Base-by-base conservation (phyloP, 192 early-diverging fungal species). In the Coemansia sp. region DNA sequence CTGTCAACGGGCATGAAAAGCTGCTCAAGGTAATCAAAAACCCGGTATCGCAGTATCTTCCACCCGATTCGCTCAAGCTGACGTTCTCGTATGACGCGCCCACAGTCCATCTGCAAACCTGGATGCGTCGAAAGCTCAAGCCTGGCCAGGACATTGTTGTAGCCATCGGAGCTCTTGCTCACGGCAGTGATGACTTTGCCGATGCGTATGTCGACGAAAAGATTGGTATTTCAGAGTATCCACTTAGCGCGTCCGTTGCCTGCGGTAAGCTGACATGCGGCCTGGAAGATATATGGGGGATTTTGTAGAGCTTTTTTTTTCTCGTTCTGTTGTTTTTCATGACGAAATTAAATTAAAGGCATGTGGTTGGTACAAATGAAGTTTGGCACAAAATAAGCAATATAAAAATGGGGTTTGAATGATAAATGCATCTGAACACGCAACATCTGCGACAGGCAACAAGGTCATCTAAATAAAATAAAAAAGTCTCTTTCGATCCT, bases 11-110 rank as follows among this genome's bases (percentile, higher is more conserved):
- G 32, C 86, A 86, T 14, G 95, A 98, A 67, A 95, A 94, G 68
- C 84, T 99, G 64, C 85, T 99, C 18, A 93, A 96, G 71, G 93
- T 99, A 12, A 95, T 99, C 74, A 95, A 96, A 71, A 99, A 98
- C 77, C 97, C 97, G 1, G 89, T 97, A 42, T 93, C 94, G 61
- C 91, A 99, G 75, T 94, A 99, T 75, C 84, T 99, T 36, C 97
- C 96, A 7, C 87, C 93, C 10, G 92, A 77, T 55, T 67, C 75
- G 32, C 66, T 82, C 25, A 74, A 71, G 56, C 62, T 86, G 84
- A 91, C 91, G 28, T 87, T 96, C 67, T 95, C 93, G 18, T 93
- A 89, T 74, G 91, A 96, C 67, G 94, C 90, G 14, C 89, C 92
- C 18, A 89, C 96, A 11, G 92, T 97, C 14, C 85, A 86, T 20